Evolutionary conservation across 2,329 filamentous ascomycete species (phyloP), one percentile per base, ranked within the genome.

Genomic region (Arthroderma uncinatum): DNA sequence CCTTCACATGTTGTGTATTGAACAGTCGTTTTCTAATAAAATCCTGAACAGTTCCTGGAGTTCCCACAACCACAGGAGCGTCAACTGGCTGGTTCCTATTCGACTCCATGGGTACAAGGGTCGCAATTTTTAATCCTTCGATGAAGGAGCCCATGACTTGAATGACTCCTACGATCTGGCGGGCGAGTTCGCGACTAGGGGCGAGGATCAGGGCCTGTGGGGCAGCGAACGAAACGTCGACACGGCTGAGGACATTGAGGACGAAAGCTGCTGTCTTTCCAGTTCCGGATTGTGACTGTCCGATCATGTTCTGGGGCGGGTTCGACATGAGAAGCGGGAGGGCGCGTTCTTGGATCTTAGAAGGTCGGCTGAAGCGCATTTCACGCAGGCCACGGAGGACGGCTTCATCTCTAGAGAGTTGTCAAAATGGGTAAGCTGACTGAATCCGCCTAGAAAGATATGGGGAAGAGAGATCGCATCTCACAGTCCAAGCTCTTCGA

Each of bases 231-330:
- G 68, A 76, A 58, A 91, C 81, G 67, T 98, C 89, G 68, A 97
- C 75, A 61, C 93, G 89, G 58, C 87, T 87, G 40, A 98, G 80
- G 60, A 95, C 87, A 60, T 95, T 95, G 61, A 95, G 85, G 48
- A 93, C 88, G 71, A 98, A 98, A 21, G 93, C 93, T 19, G 91
- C 93, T 0, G 93, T 98, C 78, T 98, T 98, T 68, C 93, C 93
- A 19, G 93, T 98, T 65, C 93, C 93, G 1, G 93, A 98, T 73
- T 98, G 93, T n/a, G 93, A 98, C 74, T 98, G 93, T 2, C 91
- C 93, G 68, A 98, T 92, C 81, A 98, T 87, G 73, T 97, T 97
- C 62, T 80, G 80, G 0, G 92, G 86, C n/a, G 93, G 92, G 68
- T 95, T 79, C 65, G 81, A 77, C 62, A 98, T 81, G 67, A 98